Conservation (phyloP, 345 rosid genomes). For the Salix koriyanagi region DNA sequence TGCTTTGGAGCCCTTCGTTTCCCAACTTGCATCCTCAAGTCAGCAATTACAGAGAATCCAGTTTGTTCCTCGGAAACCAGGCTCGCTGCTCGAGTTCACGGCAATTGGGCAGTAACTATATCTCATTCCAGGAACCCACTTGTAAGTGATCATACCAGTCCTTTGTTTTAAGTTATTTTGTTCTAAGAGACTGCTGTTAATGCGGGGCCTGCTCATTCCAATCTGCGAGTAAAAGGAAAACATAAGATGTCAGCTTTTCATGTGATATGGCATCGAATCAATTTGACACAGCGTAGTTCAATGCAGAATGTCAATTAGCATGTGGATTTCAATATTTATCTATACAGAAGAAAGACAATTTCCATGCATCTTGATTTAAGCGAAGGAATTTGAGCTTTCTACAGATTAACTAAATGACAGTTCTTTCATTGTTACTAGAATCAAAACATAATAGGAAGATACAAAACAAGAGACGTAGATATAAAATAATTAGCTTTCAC, state of each 20-base stretch:
- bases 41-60: constrained; percentile 16
- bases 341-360: neutral
- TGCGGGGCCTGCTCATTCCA: neutral
- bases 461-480: neutral
- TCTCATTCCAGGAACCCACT: constrained; percentile 19
- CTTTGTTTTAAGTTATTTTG: neutral
- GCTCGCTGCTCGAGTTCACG: constrained; percentile 33
- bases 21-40: constrained; percentile 32
- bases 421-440: neutral
- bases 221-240: neutral
- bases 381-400: neutral
- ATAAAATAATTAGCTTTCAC: neutral
- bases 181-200: neutral
- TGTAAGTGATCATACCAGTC: constrained; percentile 22
- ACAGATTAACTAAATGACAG: neutral
- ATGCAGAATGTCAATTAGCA: neutral
- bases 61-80: constrained; percentile 21
- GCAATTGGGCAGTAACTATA: constrained; percentile 17
- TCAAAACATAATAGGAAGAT: neutral
- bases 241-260: neutral
- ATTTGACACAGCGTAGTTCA: neutral
- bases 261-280: neutral
- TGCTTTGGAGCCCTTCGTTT: neutral
- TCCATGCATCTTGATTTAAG: neutral
- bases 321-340: neutral